Evolutionary conservation across 164 flowering plant species (phyloP), one percentile per base, ranked within the genome.

Genomic region (Dillenia turbinata): DNA sequence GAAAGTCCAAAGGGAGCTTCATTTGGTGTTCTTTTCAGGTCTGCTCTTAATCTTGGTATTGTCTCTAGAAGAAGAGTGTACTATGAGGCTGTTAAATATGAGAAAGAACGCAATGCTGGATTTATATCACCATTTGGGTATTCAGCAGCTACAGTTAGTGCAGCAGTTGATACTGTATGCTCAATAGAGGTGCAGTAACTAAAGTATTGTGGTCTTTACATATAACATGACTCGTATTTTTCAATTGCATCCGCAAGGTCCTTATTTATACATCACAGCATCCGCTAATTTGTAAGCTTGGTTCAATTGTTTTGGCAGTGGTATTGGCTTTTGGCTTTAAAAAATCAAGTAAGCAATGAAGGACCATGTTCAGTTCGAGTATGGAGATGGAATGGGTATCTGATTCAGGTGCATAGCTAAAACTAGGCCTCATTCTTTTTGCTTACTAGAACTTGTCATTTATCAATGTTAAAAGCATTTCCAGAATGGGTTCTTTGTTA

Each of bases 351-450:
- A 66, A 59, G 46, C 47, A 56, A 66, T 24, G 77, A 59, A 57
- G 83, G 69, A 63, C 60, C 43, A 10, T 71, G 62, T 72, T 45
- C 79, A 56, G 62, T 71, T 50, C 70, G 90, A 65, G 78, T 81
- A 54, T 91, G 97, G 97, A 77, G 89, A 77, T 91, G 97, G 97
- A 84, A 82, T 10, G 88, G 85, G 46, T 68, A 78, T 80, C 72
- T 87, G 51, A 73, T 88, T 72, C 95, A 87, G 89, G 96, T 88
- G 55, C 65, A 58, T 48, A n/a, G 59, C 59, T 43, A 49, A 14
- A 52, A 13, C 44, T 11, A 43, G 13, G 40, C 6, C 40, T 33
- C 5, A 5, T 26, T 26, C 40, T 26, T 26, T 26, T 26, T 26
- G 33, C 33, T 26, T 26, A 26, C 33, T 5, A 26, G 33, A 26